Percentiles rank a stretch among this genome's conserved stretches.
phyloP scores from a whole-genome alignment of 306 rosid genomes.

The Ochetophila trinervis region DNA sequence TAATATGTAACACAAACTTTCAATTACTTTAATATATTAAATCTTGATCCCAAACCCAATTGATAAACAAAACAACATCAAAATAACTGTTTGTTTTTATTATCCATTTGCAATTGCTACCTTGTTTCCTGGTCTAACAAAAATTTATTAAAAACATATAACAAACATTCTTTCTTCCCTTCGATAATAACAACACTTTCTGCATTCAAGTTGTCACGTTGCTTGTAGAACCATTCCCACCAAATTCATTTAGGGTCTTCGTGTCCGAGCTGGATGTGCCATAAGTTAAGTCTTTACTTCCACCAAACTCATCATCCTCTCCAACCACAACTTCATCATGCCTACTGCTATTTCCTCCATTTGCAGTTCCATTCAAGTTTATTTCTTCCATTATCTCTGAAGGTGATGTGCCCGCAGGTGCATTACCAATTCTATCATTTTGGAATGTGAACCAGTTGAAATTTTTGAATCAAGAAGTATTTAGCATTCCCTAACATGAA shows the following conservation, averaged over 20 bases:
- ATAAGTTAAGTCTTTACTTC: conserved; percentile 46
- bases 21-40: too few relatives aligned
- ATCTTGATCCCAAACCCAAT: too few relatives aligned
- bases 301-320: conserved; percentile 70
- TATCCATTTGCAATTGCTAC: too few relatives aligned
- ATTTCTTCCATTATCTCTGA: conserved; percentile 87
- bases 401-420: conserved; percentile 54
- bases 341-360: conserved; percentile 77
- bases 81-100: too few relatives aligned
- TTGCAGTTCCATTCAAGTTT: conserved; percentile 67
- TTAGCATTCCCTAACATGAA: conserved; percentile 5
- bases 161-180: too few relatives aligned
- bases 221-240: conserved; percentile 42
- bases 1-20: too few relatives aligned
- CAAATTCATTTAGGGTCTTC: conserved; percentile 42
- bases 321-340: conserved; percentile 94
- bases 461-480: conserved; percentile 53
- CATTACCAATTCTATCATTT: conserved; percentile 70
- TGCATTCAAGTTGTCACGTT: conserved; percentile 42
- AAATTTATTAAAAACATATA: too few relatives aligned
- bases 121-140: too few relatives aligned
- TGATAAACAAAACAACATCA: too few relatives aligned
- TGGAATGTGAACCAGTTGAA: conserved; percentile 99
- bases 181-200: too few relatives aligned
- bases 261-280: conserved; percentile 59